phyloP scores from a whole-genome alignment of 257 asterid genomes.

The Scutellaria galericulata region DNA sequence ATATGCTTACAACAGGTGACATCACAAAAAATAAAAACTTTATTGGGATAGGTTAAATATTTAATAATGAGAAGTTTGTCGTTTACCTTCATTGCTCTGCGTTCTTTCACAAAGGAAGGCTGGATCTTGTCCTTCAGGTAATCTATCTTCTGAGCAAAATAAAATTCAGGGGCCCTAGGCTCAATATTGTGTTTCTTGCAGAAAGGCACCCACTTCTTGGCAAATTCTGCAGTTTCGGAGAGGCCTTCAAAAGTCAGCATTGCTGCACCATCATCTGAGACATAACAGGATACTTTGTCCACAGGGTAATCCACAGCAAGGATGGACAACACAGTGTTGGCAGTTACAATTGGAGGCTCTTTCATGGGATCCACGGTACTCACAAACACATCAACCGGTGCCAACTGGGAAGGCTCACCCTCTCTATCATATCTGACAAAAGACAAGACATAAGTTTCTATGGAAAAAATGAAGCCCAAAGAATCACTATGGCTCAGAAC shows the following conservation, averaged over 20 bases:
- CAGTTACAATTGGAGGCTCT: constrained; percentile 76
- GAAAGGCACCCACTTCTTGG: constrained; percentile 77
- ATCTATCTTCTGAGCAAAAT: constrained; percentile 71
- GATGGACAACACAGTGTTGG: constrained; percentile 73
- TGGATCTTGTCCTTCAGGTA: constrained; percentile 74
- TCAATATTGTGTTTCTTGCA: constrained; percentile 69
- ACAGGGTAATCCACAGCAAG: constrained; percentile 76
- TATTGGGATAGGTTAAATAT: no score
- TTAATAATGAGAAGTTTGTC: not conserved
- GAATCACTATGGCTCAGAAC: not conserved
- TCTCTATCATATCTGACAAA: constrained; percentile 62
- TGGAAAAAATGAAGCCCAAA: not conserved
- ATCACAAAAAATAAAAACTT: no score
- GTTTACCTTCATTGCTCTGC: constrained; percentile 75
- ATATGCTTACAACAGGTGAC: no score
- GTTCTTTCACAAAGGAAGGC: constrained; percentile 78
- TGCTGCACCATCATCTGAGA: constrained; percentile 80
- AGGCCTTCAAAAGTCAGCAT: constrained; percentile 74
- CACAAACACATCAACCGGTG: constrained; percentile 67
- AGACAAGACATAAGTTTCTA: constrained; percentile 11
- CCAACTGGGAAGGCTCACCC: constrained; percentile 76
- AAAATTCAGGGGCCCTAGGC: constrained; percentile 79
- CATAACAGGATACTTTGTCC: constrained; percentile 72
- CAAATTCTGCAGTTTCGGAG: constrained; percentile 77
- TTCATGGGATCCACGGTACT: constrained; percentile 85